Evolutionary conservation across 164 flowering plant genomes (phyloP).

Genomic region (Nymphaea colorata): DNA sequence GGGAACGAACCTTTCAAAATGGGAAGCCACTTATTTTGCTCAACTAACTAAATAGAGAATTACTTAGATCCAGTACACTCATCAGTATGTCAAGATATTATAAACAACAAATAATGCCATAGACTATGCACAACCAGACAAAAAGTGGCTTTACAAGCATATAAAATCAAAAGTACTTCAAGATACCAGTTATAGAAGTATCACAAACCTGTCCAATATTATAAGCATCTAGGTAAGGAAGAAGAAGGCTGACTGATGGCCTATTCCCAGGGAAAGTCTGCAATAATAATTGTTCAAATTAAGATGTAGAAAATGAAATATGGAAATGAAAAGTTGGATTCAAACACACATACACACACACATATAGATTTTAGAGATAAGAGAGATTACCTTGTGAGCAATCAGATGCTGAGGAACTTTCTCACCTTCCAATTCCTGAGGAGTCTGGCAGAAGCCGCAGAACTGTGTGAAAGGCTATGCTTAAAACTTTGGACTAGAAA

Average conservation of each 20-base stretch:
- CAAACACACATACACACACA: neutral
- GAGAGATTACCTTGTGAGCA: constrained; percentile 67
- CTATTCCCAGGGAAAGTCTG: constrained; percentile 96
- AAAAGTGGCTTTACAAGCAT: no score
- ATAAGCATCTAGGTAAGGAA: constrained; percentile 78
- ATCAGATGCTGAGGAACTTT: constrained; percentile 72
- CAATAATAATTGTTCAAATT: neutral
- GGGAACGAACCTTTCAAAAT: no score
- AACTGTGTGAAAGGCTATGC: neutral
- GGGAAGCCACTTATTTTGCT: no score
- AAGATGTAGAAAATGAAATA: no score
- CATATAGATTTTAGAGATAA: neutral
- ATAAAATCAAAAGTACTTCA: no score
- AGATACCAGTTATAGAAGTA: neutral
- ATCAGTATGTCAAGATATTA: no score
- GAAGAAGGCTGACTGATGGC: constrained; percentile 84
- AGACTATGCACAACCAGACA: no score
- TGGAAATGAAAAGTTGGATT: no score
- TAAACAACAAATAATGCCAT: no score
- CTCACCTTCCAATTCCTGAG: constrained; percentile 71
- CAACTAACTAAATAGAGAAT: no score
- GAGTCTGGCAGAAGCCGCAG: constrained; percentile 33
- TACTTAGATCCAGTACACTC: no score
- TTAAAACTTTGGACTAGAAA: no score
- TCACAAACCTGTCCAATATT: constrained; percentile 74